These are phyloP conservation scores for Cystobasidium ongulense DNA, from an alignment of 768 basidiomycete species.

Conservation along the genomic window DNA sequence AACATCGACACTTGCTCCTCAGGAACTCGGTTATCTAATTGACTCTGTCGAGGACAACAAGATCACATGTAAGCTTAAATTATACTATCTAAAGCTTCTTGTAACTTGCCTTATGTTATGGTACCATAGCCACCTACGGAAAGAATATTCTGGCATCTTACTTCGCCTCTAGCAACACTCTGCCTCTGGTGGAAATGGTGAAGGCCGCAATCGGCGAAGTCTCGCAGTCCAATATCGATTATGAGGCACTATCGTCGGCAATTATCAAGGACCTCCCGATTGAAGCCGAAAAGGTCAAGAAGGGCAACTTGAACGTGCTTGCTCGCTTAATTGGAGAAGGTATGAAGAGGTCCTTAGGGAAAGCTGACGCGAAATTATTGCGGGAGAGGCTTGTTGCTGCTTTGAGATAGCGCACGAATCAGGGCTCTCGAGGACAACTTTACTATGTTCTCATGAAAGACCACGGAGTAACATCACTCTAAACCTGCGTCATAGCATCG, in stretches of 20 bases:
- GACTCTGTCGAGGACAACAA: constrained; percentile 60
- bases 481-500: neutral
- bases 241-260: constrained; percentile 56
- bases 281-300: constrained; percentile 59
- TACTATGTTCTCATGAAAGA: too few relatives aligned
- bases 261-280: constrained; percentile 60
- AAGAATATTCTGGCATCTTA: constrained; percentile 68
- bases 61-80: constrained; percentile 58
- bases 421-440: too few relatives aligned
- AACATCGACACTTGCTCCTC: constrained; percentile 56
- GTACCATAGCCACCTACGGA: constrained; percentile 66
- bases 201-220: constrained; percentile 50
- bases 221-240: constrained; percentile 45
- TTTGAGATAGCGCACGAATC: too few relatives aligned
- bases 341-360: constrained; percentile 71
- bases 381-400: constrained; percentile 49
- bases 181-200: constrained; percentile 46
- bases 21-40: constrained; percentile 67
- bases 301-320: constrained; percentile 66
- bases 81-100: neutral
- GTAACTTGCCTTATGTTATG: neutral
- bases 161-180: constrained; percentile 47
- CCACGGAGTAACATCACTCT: neutral
- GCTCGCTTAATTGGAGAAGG: constrained; percentile 76
- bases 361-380: constrained; percentile 62